A percentile compares a stretch with the other conserved stretches of the same genome.
Conservation (phyloP, 2,329 filamentous ascomycete genomes). For the Aspergillus flavus region DNA sequence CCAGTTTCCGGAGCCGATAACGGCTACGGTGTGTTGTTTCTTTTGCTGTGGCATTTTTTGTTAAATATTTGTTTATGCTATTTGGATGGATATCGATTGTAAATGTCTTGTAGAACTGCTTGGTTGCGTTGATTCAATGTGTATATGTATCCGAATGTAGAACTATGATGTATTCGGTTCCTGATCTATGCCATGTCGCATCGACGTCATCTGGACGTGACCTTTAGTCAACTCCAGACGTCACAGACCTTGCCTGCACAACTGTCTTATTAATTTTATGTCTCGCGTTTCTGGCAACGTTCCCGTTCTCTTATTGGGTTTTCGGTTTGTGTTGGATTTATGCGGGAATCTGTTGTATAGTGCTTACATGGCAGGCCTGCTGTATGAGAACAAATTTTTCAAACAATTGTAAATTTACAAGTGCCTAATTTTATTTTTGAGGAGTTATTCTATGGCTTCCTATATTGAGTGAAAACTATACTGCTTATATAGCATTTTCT, state of each 20-base stretch:
- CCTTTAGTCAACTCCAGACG: background rate
- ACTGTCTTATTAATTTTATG: background rate
- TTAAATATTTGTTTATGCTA: background rate
- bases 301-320: background rate
- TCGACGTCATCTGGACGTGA: background rate
- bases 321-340: background rate
- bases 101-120: too few species aligned
- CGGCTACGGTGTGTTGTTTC: constrained; percentile 50
- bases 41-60: background rate
- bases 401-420: background rate
- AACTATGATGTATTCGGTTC: background rate
- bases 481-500: background rate
- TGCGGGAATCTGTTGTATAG: background rate
- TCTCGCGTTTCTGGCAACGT: background rate
- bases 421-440: background rate
- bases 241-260: background rate
- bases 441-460: background rate
- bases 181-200: background rate
- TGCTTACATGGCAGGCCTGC: background rate
- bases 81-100: background rate
- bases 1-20: constrained; percentile 95
- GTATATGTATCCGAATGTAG: background rate
- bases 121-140: background rate
- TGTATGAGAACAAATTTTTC: background rate
- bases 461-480: background rate